Base-by-base conservation (phyloP, 805 yeast genomes). In the Candida coquimbonensis region DNA sequence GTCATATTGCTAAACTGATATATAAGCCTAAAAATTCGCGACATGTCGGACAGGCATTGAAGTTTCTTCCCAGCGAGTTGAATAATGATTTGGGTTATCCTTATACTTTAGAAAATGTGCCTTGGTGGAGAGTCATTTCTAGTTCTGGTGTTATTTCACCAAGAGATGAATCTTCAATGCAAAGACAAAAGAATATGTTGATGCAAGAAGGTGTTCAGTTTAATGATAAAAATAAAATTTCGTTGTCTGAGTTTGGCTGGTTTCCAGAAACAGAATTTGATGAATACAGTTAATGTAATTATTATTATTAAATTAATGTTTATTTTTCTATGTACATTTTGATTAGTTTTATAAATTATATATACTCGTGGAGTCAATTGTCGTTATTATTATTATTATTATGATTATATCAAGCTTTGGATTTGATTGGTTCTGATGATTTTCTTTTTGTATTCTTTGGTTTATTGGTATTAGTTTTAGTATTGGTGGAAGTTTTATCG, bases 41-140 rank as follows among this genome's bases (percentile, higher is more conserved):
- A 7, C 88, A 78, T 49, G 93, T 85, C 1, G 95, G 95, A 0
- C 73, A 74, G 31, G 76, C 89, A 0, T 64, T 86, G 48, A 86
- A 85, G 61, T 67, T 74, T 40, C 66, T 78, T 13, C 69, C 72
- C 1, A 6, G 16, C 2, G 40, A 24, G 1, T 46, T 35, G 11
- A 42, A 33, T n/a, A 42, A 38, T 14, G 40, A 34, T 2, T 17
- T 16, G 8, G 59, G 65, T 26, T 51, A 64, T 6, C 53, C 56
- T 16, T 52, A 50, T 29, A 37, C 35, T 21, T 32, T 14, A 8
- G 45, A 38, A 37, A 66, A 65, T 9, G 73, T 84, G 13, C 91
- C 91, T 5, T 86, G 95, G 95, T 85, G 91, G 91, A 64, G 95
- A 33, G 85, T 86, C 2, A 67, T 86, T 9, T 72, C 75, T 24